Conservation (phyloP, 495 filamentous ascomycete species). For the Cercophora samala region DNA sequence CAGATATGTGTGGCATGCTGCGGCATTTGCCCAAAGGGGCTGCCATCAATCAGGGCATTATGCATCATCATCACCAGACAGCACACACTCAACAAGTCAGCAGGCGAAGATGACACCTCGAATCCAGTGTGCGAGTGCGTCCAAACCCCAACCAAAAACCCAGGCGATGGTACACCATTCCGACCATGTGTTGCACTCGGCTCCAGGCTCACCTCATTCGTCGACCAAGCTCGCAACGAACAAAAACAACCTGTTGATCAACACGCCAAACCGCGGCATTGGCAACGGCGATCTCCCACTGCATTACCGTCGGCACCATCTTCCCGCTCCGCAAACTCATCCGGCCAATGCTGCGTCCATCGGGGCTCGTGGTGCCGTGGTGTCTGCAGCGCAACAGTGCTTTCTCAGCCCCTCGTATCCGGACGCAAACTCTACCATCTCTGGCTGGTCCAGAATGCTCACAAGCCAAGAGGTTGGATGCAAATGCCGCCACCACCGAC, state of each 20-base stretch:
- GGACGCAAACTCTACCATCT: background rate
- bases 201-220: slow-evolving; percentile 8
- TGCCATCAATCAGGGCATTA: background rate
- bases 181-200: slow-evolving; percentile 11
- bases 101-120: background rate
- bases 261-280: slow-evolving; percentile 20
- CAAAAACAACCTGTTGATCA: slow-evolving; percentile 12
- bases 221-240: slow-evolving; percentile 3
- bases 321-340: slow-evolving; percentile 11
- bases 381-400: background rate
- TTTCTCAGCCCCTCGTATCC: background rate
- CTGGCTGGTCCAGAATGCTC: background rate
- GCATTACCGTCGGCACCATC: slow-evolving; percentile 15
- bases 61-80: slow-evolving; percentile 1
- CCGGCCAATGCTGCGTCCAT: background rate
- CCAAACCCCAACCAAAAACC: slow-evolving; percentile 1
- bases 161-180: slow-evolving; percentile 10
- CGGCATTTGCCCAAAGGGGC: slow-evolving; percentile 2
- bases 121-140: background rate
- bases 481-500: background rate
- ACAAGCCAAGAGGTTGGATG: background rate
- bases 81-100: background rate
- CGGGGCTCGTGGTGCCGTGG: background rate
- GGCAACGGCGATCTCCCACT: slow-evolving; percentile 19
- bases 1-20: background rate